Evolutionary conservation across 2,329 filamentous ascomycete species (phyloP), one percentile per base, ranked within the genome.

Genomic region (Aurifilum marmelostoma): DNA sequence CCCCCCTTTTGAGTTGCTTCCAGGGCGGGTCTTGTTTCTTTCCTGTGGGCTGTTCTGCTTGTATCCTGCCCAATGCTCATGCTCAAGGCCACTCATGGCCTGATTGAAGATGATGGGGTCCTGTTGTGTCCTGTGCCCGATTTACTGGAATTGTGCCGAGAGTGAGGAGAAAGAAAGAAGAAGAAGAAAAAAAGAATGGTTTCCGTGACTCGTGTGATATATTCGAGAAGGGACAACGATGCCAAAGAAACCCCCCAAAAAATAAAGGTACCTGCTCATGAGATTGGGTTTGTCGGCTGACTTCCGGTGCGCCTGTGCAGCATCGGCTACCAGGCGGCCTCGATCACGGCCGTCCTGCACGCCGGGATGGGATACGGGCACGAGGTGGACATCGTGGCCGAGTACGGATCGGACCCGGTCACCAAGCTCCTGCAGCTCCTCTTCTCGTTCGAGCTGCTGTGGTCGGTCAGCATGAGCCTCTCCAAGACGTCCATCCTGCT

Each of bases 401-500:
- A 62, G 7, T 66, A 62, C 9, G 67, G 67, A 21, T 41, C 24
- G 3, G 37, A 1, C 11, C 64, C 67, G 1, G 41, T 69, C 7
- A 4, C 21, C 32, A 18, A 16, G 9, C n/a, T 69, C 47, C 63
- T 62, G 6, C 61, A 66, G 63, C 21, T 69, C 37, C 0, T 62
- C 3, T 32, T 69, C 24, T 63, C 67, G 16, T 43, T 66, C 8
- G 63, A 79, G 63, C 64, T 77, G 52, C 70, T 78, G 21, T 79
- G 76, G 77, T 74, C 75, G 0, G 12, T 76, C 32, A 75, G 74
- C 54, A 73, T 79, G 32, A 68, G 72, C 24, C 71, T 77, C 27
- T 75, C 73, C 59, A 78, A 77, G 62, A 68, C 75, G 11, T 78
- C 76, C 16, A 75, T 78, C 63, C 72, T 78, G 24, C 67, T 75